Evolutionary conservation across 176 grass and related monocot genomes (phyloP).

Genomic region (Triticum turgidum): DNA sequence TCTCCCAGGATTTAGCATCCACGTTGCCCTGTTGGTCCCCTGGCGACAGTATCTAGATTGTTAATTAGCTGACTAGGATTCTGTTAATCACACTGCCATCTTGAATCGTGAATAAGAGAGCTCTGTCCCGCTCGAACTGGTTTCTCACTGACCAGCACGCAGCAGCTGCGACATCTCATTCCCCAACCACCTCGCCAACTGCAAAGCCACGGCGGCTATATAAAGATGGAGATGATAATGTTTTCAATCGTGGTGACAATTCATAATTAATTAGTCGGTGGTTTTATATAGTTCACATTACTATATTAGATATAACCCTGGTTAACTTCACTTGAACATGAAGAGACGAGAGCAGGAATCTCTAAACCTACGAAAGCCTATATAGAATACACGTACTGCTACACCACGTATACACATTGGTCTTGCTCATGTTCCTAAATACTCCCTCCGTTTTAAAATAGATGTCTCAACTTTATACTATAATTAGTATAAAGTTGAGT

Average conservation of each 20-base stretch:
- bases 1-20: constrained; percentile 14
- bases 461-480: too few relatives aligned
- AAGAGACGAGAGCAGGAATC: constrained; percentile 23
- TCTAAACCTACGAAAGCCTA: constrained; percentile 28
- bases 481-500: too few relatives aligned
- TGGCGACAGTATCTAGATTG: neutral
- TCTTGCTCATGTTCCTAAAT: neutral
- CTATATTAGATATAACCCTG: too few relatives aligned
- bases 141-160: neutral
- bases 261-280: neutral
- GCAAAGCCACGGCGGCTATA: neutral
- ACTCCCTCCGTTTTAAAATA: too few relatives aligned
- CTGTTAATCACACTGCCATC: neutral
- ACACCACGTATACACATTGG: neutral
- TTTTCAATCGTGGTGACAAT: neutral
- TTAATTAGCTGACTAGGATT: neutral
- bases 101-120: neutral
- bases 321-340: constrained; percentile 21
- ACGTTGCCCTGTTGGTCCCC: neutral
- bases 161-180: constrained; percentile 24
- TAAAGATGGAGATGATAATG: neutral
- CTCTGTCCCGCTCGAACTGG: neutral
- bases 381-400: neutral
- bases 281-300: neutral
- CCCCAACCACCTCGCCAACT: neutral